These are phyloP conservation scores for Pleurotus salmoneostramineus DNA, from an alignment of 768 basidiomycete species.

Conservation along the genomic window DNA sequence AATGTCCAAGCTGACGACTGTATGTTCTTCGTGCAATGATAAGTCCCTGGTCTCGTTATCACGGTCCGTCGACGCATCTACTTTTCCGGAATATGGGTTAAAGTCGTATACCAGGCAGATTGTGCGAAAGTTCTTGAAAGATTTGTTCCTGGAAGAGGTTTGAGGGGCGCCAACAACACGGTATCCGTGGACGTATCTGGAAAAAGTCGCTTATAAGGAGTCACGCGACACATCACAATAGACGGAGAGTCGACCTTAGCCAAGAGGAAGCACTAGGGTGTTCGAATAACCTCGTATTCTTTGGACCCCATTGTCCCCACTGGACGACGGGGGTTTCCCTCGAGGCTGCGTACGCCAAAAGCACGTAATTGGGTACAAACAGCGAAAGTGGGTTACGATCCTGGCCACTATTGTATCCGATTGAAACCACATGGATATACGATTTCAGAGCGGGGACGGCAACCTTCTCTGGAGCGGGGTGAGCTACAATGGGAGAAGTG, in stretches of 20 bases:
- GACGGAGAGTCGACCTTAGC: not conserved
- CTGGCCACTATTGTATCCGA: not conserved
- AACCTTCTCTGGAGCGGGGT: slow-evolving; percentile 14
- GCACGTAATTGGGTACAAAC: slow-evolving; percentile 11
- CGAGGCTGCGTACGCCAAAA: slow-evolving; percentile 4
- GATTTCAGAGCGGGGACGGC: slow-evolving; percentile 18
- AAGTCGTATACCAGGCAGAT: not conserved
- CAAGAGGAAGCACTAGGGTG: not conserved
- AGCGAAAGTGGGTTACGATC: not conserved
- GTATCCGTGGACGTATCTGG: slow-evolving; percentile 1
- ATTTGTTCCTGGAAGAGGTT: not conserved
- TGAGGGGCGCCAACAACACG: not conserved
- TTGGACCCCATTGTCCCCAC: not conserved
- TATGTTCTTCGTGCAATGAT: not conserved
- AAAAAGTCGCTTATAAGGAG: not conserved
- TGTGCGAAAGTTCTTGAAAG: not conserved
- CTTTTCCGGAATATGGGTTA: not conserved
- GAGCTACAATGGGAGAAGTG: slow-evolving; percentile 27
- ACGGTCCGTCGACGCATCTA: not conserved
- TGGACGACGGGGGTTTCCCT: not conserved
- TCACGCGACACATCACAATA: not conserved
- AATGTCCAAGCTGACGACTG: not conserved
- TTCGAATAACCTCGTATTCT: not conserved
- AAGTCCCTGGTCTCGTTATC: not conserved
- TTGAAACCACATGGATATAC: slow-evolving; percentile 8